Base-by-base conservation (phyloP, 257 asterid genomes). In the Misopates orontium region DNA sequence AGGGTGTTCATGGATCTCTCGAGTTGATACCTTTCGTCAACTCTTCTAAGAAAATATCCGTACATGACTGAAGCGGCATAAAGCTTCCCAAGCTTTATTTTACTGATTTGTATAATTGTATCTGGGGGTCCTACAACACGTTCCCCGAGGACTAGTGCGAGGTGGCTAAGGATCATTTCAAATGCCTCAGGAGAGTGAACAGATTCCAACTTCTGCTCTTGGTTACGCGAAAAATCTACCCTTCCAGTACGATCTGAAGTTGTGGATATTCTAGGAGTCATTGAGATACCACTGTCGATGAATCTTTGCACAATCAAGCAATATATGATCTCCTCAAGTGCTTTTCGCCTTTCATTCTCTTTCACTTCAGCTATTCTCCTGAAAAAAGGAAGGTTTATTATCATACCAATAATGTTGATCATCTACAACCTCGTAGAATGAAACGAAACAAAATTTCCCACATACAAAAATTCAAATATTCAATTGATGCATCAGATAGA, bases 31-130 rank as follows among this genome's bases (percentile, higher is more conserved):
- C 98, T 80, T 71, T 88, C 95, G 44, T 91, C 98, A n/a, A 91
- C 98, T 78, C 98, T 76, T 70, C 86, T 79, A 56, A 91, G 96
- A 74, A 91, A 91, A 74, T 91, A 91, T 8, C 96, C 96, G 22
- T 91, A 91, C 98, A 91, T 91, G 39, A 88, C 75, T 48, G 98
- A 91, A 65, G 98, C 95, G 41, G 98, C 98, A 60, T 91, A 91
- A 53, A 91, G 95, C 83, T 91, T 91, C 45, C 98, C 96, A 25
- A 91, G 96, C 79, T 91, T 91, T 54, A 91, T 74, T 80, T 91
- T 88, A 67, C 89, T 87, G 45, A 91, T 86, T 83, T 91, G 90
- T 53, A 85, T 72, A 49, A 82, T 66, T 23, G 86, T 78, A 45
- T 91, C 89, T 9, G 82, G 67, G 58, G 96, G 95, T 8, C 86